Conservation (phyloP, 495 filamentous ascomycete species). For the Aspergillus conjunctus region DNA sequence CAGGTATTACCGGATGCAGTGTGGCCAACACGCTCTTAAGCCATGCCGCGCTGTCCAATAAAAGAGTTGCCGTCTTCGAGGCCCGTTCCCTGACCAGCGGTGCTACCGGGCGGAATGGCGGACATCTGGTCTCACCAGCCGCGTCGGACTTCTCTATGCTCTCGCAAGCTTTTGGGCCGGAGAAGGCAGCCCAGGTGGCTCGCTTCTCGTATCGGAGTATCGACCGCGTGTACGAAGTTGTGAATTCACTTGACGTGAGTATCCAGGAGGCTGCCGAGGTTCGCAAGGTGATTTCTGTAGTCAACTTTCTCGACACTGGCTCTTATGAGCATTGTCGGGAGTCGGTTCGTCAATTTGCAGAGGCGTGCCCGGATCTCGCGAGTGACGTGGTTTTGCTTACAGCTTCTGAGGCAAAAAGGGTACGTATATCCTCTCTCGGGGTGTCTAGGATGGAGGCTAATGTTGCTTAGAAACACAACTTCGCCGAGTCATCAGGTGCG, state of each 20-base stretch:
- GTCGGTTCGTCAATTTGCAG: neutral
- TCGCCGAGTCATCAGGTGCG: slow-evolving; percentile 42
- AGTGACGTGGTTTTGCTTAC: neutral
- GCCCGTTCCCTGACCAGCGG: neutral
- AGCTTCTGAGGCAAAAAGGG: too few relatives aligned
- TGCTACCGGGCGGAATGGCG: neutral
- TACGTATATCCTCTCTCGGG: neutral
- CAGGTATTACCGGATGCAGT: neutral
- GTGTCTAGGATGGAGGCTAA: neutral
- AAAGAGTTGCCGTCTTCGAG: neutral
- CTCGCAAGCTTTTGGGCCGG: neutral
- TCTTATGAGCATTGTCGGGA: neutral
- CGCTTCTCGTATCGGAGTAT: slow-evolving; percentile 3
- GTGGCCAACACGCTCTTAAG: neutral
- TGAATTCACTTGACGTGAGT: neutral
- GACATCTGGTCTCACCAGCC: neutral
- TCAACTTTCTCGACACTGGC: neutral
- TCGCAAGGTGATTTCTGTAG: neutral
- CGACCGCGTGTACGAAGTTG: slow-evolving; percentile 6
- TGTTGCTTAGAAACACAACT: slow-evolving; percentile 37
- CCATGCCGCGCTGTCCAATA: neutral
- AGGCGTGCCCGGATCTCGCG: slow-evolving; percentile 2
- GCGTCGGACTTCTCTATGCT: neutral
- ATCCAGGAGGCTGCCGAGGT: neutral
- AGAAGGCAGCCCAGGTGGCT: neutral